Percentiles rank a stretch among this genome's conserved stretches.
Evolutionary conservation across 2,329 filamentous ascomycete genomes (phyloP).

Genomic region (Dryadomyces sulphureus): DNA sequence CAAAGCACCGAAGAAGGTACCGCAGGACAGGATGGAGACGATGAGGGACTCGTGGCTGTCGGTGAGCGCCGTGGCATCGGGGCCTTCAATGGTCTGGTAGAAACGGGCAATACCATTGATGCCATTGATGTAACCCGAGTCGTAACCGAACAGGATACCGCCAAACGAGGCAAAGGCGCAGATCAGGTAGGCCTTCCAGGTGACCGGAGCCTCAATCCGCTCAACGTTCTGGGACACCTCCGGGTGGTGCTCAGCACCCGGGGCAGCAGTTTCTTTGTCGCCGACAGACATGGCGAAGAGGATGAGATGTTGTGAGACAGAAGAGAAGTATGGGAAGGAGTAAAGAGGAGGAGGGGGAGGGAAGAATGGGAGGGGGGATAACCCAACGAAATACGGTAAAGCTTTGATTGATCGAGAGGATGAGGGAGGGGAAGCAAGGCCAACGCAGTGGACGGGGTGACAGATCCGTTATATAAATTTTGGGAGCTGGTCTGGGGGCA

Average conservation of each 20-base stretch:
- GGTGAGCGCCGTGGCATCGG: slow-evolving; percentile 18
- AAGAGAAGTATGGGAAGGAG: neutral
- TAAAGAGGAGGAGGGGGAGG: neutral
- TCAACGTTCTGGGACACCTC: slow-evolving; percentile 31
- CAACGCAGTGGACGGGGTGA: neutral
- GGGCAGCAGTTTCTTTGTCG: slow-evolving; percentile 7
- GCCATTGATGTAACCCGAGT: slow-evolving; percentile 62
- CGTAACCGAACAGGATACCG: slow-evolving; percentile 67
- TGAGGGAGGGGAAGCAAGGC: neutral
- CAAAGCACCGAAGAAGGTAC: slow-evolving; percentile 66
- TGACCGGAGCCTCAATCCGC: slow-evolving; percentile 53
- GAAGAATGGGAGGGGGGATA: no score
- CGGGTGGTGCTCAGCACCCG: slow-evolving; percentile 4
- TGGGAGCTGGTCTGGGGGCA: neutral
- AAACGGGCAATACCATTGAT: slow-evolving; percentile 39
- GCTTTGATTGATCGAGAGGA: neutral
- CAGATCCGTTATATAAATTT: neutral
- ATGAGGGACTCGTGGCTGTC: slow-evolving; percentile 39
- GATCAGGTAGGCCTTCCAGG: slow-evolving; percentile 52
- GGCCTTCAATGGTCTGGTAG: slow-evolving; percentile 33
- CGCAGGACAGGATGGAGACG: slow-evolving; percentile 61
- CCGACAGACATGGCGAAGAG: slow-evolving; percentile 5
- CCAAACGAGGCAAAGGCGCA: slow-evolving; percentile 59
- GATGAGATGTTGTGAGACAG: no score
- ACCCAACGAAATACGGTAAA: neutral